phyloP scores from a whole-genome alignment of 257 asterid genomes.

The Linderniella brevidens region DNA sequence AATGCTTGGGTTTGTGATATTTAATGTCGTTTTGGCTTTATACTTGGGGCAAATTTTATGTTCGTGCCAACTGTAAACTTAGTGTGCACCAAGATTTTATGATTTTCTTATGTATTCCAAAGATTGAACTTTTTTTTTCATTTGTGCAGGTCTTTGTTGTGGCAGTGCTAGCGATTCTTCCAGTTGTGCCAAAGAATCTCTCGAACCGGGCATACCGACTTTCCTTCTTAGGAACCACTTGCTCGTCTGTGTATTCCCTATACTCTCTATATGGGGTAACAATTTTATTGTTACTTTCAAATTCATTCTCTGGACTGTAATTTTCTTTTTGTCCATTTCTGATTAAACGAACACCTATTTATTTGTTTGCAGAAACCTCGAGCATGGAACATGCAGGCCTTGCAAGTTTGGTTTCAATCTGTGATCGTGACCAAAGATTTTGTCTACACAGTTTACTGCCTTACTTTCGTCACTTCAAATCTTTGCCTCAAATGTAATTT shows the following conservation, averaged over 20 bases:
- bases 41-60: neutral
- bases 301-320: slow-evolving; percentile 3
- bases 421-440: slow-evolving; percentile 71
- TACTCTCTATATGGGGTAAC: slow-evolving; percentile 81
- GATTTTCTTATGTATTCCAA: neutral
- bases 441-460: slow-evolving; percentile 68
- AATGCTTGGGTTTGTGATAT: slow-evolving; percentile 2
- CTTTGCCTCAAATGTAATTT: slow-evolving; percentile 75
- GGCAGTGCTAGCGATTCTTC: slow-evolving; percentile 5
- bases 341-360: slow-evolving; percentile 12
- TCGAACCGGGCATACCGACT: slow-evolving; percentile 7
- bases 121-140: too few species aligned
- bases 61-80: neutral
- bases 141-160: slow-evolving; percentile 6
- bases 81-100: too few species aligned
- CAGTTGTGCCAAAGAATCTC: slow-evolving; percentile 3
- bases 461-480: slow-evolving; percentile 57
- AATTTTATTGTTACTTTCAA: neutral
- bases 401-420: slow-evolving; percentile 82
- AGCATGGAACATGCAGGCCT: slow-evolving; percentile 84
- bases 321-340: slow-evolving; percentile 9
- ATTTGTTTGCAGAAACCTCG: slow-evolving; percentile 67
- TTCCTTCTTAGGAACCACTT: slow-evolving; percentile 4
- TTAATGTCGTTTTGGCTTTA: neutral
- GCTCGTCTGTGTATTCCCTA: slow-evolving; percentile 45